Base-by-base conservation (phyloP, 495 filamentous ascomycete species). In the Neurospora cerealis region DNA sequence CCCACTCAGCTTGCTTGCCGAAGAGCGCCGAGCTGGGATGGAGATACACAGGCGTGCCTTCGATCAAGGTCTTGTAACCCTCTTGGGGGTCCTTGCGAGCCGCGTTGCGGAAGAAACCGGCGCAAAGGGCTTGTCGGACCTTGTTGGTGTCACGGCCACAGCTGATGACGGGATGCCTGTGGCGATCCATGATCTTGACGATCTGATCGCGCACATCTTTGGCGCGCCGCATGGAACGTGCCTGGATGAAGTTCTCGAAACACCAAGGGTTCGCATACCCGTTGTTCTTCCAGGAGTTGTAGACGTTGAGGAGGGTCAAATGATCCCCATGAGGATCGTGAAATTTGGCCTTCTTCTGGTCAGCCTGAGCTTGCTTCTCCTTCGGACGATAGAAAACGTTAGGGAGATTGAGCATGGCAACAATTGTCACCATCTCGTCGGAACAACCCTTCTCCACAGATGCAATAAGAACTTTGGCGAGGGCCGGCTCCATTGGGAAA, bases 261-360 rank as follows among this genome's bases (percentile, higher is more conserved):
- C 96, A 98, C 96, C 96, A 99, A 3, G 96, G 88, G 70, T 89
- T 93, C 62, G 89, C 89, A 81, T 90, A 97, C 10, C 90, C 91
- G 75, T 88, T 91, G 17, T 89, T 83, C 79, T 96, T 97, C 96
- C 96, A 99, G 17, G 86, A 89, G 77, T 97, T 97, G 86, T 97
- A 99, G 3, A 98, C 96, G 79, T 98, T 98, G 37, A 99, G 87
- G 0, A 98, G 85, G 2, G 96, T 99, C 4, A 98, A 84, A 78
- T 99, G 96, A 75, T 99, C 96, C 42, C 96, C 95, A 71, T 93
- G 89, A 0, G 95, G 93, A 78, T 98, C 96, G 81, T 98, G 93
- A 83, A 98, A 98, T 80, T 97, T 97, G 46, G 94, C 87, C 81
- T 98, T 98, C 86, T 98, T 98, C 81, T 97, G 93, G 77, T 98